Percentiles rank a stretch among this genome's conserved stretches.
These are phyloP conservation scores for Withania somnifera DNA, from an alignment of 305 asterid genomes.

Conservation along the genomic window DNA sequence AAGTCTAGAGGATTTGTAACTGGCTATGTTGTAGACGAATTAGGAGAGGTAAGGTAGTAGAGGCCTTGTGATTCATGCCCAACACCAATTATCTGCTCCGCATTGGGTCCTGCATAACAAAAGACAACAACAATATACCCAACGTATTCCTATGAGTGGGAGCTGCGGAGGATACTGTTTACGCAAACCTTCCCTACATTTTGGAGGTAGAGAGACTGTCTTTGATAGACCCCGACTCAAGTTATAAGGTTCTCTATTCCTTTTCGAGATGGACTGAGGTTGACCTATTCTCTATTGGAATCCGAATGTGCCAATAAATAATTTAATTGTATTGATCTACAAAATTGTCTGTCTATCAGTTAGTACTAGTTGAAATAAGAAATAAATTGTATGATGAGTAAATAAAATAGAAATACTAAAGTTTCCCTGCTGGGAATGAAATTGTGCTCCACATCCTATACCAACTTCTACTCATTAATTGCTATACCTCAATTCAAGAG, in stretches of 20 bases:
- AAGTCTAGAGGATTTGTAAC: neutral
- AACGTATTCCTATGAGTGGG: too few species aligned
- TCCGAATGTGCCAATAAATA: neutral
- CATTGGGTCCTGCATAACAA: too few species aligned
- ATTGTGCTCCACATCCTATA: neutral
- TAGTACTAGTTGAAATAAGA: neutral
- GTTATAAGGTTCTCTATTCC: neutral
- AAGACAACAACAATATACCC: too few species aligned
- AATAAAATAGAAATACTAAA: neutral
- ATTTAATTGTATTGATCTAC: neutral
- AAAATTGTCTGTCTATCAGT: neutral
- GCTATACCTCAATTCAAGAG: neutral
- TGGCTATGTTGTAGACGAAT: too few species aligned
- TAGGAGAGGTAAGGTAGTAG: too few species aligned
- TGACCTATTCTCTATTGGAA: neutral
- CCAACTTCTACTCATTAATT: neutral
- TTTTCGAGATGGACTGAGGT: neutral
- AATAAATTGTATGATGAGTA: neutral
- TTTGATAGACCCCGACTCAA: neutral
- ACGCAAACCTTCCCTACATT: too few species aligned
- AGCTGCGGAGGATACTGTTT: too few species aligned
- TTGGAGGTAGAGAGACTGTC: too few species aligned
- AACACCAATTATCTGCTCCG: too few species aligned
- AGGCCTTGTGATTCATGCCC: too few species aligned
- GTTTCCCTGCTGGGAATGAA: neutral